Evolutionary conservation across 441 rosid genomes (phyloP).

Genomic region (Pelargonium exstipulatum): DNA sequence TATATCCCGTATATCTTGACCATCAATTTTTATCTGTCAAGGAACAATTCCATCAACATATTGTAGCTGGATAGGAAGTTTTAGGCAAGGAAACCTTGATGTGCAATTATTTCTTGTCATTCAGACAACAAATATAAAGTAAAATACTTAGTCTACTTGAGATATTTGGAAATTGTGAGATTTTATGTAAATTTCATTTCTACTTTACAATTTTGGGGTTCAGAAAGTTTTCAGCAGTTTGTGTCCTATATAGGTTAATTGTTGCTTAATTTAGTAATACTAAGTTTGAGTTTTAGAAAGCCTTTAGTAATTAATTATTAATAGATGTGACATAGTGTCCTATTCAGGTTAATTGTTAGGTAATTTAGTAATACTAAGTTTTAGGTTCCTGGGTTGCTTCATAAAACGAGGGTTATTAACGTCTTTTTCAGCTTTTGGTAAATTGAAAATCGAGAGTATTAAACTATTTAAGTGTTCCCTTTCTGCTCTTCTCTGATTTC

Average conservation of each 20-base stretch:
- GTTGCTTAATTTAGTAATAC: neutral
- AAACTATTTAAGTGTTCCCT: neutral
- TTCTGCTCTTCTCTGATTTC: neutral
- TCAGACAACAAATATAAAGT: neutral
- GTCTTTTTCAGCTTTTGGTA: neutral
- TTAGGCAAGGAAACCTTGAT: neutral
- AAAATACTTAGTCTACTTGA: neutral
- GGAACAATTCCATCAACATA: slow-evolving; percentile 2
- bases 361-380: neutral
- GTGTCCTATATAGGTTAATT: neutral
- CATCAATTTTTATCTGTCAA: slow-evolving; percentile 72
- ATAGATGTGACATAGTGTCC: neutral
- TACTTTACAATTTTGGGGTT: neutral
- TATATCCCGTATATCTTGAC: slow-evolving; percentile 79
- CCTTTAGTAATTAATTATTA: too few species aligned
- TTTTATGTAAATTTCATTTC: neutral
- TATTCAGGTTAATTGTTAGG: neutral
- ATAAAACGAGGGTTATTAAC: neutral
- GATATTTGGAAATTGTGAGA: neutral
- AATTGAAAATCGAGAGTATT: neutral
- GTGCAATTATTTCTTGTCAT: neutral
- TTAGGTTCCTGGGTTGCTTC: slow-evolving; percentile 1
- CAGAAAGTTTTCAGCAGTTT: neutral
- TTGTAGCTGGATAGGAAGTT: neutral
- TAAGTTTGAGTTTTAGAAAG: neutral